Evolutionary conservation across 2,329 filamentous ascomycete species (phyloP), one percentile per base, ranked within the genome.

Genomic region (Xylariales sp.): DNA sequence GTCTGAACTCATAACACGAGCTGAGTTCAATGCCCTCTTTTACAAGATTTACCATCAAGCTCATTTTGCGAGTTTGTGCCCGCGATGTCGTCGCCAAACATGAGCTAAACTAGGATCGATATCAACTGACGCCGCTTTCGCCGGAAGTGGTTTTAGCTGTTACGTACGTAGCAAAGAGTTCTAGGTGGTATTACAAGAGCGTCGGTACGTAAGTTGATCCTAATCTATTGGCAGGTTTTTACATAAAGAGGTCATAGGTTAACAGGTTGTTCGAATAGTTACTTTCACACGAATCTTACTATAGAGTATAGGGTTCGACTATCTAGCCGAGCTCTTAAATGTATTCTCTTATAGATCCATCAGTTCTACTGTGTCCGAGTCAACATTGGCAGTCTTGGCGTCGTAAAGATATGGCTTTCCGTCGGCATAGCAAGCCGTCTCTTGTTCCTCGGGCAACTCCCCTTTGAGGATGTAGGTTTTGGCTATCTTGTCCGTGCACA

Each of bases 321-420:
- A 61, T 7, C 62, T 53, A 61, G 6, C 62, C 59, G 23, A 73
- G 41, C 59, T 74, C 71, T 32, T 63, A 50, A 53, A 78, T 45
- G 66, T 78, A 73, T 57, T 75, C 69, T 14, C 50, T 58, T 74
- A 78, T n/a, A 64, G 43, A 54, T 59, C 55, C 9, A 77, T 36
- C 0, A 72, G 70, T 32, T 75, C 45, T 6, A 50, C 18, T 18
- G 43, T 12, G 23, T 54, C 58, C 9, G 28, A 34, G 16, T 30
- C 28, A 32, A 41, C 53, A 3, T 45, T 65, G 7, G 69, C 67
- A 34, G 28, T 50, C 50, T 75, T 72, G 5, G 77, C 72, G 0
- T 77, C 80, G 46, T 84, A 83, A 5, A 80, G 70, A 60, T 85
- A 86, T 3, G 83, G 84, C 72, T 85, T 85, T 72, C 81, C 78